Conservation (phyloP, 2,329 filamentous ascomycete genomes). For the Colletotrichum orbiculare region DNA sequence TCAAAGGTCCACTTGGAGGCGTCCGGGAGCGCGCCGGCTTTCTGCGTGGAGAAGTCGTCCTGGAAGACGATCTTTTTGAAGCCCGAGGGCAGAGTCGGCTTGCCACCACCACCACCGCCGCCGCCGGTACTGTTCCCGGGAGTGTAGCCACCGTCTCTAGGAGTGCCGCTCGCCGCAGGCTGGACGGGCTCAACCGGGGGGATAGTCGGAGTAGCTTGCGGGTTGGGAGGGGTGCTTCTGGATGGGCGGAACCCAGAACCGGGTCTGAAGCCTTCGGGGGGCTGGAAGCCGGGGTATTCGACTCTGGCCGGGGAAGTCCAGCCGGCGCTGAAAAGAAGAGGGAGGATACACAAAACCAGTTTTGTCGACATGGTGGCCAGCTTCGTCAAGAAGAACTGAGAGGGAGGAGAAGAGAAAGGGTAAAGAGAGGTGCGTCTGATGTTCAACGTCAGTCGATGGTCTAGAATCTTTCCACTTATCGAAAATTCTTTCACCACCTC, state of each 20-base stretch:
- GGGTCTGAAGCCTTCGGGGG: constrained; percentile 6
- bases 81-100: constrained; percentile 34
- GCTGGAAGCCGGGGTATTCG: constrained; percentile 1
- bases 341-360: constrained; percentile 24
- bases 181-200: neutral
- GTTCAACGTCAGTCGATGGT: neutral
- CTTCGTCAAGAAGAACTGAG: constrained; percentile 6
- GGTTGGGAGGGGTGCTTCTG: neutral
- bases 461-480: neutral
- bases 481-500: neutral
- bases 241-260: neutral
- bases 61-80: constrained; percentile 42
- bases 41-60: constrained; percentile 43
- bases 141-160: neutral
- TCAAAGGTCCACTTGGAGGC: constrained; percentile 55
- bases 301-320: constrained; percentile 21
- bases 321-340: constrained; percentile 28
- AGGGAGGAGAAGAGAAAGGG: neutral
- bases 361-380: constrained; percentile 29
- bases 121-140: neutral
- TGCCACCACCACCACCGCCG: constrained; percentile 4
- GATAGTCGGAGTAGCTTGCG: neutral
- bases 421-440: neutral
- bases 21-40: constrained; percentile 47
- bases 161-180: constrained; percentile 2